Base-by-base conservation (phyloP, 257 asterid species). In the Scutellaria galericulata region DNA sequence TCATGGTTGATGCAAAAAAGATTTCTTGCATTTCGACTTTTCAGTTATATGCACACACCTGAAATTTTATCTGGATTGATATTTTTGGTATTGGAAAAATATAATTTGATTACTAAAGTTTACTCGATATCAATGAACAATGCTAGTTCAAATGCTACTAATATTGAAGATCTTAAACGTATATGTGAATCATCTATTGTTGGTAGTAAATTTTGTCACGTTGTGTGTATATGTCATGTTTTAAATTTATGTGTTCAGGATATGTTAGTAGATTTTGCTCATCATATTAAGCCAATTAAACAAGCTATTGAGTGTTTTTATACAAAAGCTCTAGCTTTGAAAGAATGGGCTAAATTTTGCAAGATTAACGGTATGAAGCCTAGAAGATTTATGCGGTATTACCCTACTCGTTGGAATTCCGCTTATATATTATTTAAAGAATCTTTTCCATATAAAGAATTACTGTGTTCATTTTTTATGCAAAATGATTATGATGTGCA, bases 121-220 rank as follows among this genome's bases (percentile, higher is more conserved):
- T 22, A 24, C 9, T 52, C 71, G 1, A n/a, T 73, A 27, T 73
- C 77, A 3, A 40, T 72, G 3, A 63, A 72, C 22, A 24, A 72
- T 51, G 40, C 44, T 7, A 50, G 4, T 72, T 70, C 70, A 50
- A 8, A 62, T 15, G 15, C 15, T 14, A 10, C 41, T 44, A 18
- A 39, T 44, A 14, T 42, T 18, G 12, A 15, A 8, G 18, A 22
- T 4, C 68, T 63, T 14, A 20, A 3, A 14, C 15, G 10, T 2
- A 0, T 2, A 14, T 63, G 53, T 5, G n/a, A 18, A 5, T 20
- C 53, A 9, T 41, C 68, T 5, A 3, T 27, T 27, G 1, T 41
- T 14, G 53, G 40, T 41, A 9, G 52, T 44, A 63, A 42, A 6
- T 63, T 15, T 10, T 41, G 18, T 18, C 37, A 63, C 6, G 1